Evolutionary conservation across 257 asterid genomes (phyloP).

Genomic region (Oldenlandia corymbosa): DNA sequence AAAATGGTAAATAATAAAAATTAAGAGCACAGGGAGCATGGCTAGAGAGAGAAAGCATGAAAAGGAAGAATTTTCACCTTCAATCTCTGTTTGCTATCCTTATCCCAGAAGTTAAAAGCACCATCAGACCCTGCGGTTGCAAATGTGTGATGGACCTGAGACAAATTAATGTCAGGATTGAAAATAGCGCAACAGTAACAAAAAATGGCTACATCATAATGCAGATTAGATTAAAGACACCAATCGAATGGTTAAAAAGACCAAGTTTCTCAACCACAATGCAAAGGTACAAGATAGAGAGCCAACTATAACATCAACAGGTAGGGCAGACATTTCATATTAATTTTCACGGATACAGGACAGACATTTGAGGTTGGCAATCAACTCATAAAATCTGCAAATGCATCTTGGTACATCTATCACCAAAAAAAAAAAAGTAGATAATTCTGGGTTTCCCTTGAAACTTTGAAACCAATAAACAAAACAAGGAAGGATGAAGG

Average conservation of each 20-base stretch:
- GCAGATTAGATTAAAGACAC: not conserved
- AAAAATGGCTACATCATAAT: not conserved
- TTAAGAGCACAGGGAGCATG: too few species aligned
- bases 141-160: conserved; percentile 81
- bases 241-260: not conserved
- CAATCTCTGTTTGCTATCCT: conserved; percentile 94
- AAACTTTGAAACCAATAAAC: not conserved
- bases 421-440: not conserved
- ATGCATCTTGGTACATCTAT: too few species aligned
- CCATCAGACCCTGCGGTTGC: conserved; percentile 98
- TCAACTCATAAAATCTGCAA: not conserved
- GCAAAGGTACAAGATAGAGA: not conserved
- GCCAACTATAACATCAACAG: not conserved
- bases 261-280: not conserved
- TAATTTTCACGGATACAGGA: not conserved
- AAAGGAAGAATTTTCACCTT: conserved; percentile 40
- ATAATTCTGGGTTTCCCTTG: not conserved
- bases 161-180: conserved; percentile 14
- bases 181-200: not conserved
- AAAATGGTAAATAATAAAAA: not conserved
- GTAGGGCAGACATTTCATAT: not conserved
- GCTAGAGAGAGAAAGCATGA: not conserved
- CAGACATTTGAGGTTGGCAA: not conserved
- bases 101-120: conserved; percentile 94
- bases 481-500: conserved; percentile 7